Evolutionary conservation across 768 basidiomycete species (phyloP).

Genomic region (Leccinum incarnatum): DNA sequence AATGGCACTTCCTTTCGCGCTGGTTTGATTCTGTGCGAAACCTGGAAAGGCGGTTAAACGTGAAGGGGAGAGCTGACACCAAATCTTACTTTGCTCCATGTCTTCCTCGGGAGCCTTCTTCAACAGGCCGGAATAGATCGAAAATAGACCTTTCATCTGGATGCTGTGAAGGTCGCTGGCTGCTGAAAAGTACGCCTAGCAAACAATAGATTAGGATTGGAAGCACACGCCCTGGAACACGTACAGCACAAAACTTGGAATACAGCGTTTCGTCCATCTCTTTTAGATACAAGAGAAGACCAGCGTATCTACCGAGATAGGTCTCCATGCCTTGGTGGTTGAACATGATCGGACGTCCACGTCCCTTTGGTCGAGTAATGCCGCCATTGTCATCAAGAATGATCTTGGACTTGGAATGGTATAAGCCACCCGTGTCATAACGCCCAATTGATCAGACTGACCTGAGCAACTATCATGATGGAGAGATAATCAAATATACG

Average conservation of each 20-base stretch:
- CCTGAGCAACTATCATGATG: conserved; percentile 91
- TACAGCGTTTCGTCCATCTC: conserved; percentile 94
- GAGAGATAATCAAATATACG: conserved; percentile 84
- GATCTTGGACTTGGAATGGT: conserved; percentile 53
- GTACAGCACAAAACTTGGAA: conserved; percentile 84
- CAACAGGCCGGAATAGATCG: conserved; percentile 53
- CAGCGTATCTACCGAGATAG: conserved; percentile 85
- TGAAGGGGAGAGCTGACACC: not conserved
- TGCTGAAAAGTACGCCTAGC: conserved; percentile 86
- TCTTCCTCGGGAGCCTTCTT: conserved; percentile 74
- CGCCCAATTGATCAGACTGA: conserved; percentile 29
- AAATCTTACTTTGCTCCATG: conserved; percentile 58
- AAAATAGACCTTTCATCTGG: conserved; percentile 76
- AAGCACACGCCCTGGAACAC: conserved; percentile 31
- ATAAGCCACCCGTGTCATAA: conserved; percentile 6
- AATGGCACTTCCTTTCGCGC: conserved; percentile 54
- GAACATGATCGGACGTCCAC: conserved; percentile 47
- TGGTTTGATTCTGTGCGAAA: conserved; percentile 37
- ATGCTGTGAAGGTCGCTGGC: conserved; percentile 76
- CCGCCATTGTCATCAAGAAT: conserved; percentile 65
- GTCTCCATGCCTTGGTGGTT: conserved; percentile 75
- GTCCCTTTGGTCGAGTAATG: conserved; percentile 41
- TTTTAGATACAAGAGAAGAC: conserved; percentile 87
- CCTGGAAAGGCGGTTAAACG: conserved; percentile 33
- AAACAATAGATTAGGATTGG: conserved; percentile 1